A percentile compares a stretch with the other conserved stretches of the same genome.
Evolutionary conservation across 1,139 yeast species (phyloP).

Genomic region (Pichia sp.): DNA sequence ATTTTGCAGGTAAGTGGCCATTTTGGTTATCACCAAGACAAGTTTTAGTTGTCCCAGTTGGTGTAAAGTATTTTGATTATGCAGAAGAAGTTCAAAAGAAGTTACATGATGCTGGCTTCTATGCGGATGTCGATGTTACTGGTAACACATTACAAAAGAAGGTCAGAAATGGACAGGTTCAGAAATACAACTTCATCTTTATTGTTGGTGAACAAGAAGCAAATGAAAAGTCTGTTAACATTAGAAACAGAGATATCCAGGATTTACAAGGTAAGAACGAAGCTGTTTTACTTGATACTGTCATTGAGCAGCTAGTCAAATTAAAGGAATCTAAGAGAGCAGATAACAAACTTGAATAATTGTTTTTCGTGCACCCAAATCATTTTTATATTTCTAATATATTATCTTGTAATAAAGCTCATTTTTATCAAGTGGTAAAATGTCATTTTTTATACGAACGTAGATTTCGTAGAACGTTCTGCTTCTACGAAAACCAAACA

Average conservation of each 20-base stretch:
- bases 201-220: conserved; percentile 95
- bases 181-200: conserved; percentile 88
- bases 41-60: conserved; percentile 89
- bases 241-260: conserved; percentile 86
- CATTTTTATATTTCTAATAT: too few relatives aligned
- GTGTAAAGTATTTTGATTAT: conserved; percentile 83
- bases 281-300: conserved; percentile 62
- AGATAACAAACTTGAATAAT: conserved; percentile 48
- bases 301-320: conserved; percentile 55
- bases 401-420: too few relatives aligned
- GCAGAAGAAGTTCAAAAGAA: conserved; percentile 71
- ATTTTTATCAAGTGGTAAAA: too few relatives aligned
- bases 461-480: too few relatives aligned
- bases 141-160: conserved; percentile 96
- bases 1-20: conserved; percentile 98
- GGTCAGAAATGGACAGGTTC: conserved; percentile 90
- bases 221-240: conserved; percentile 68
- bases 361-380: too few relatives aligned
- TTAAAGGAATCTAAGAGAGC: conserved; percentile 63
- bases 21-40: conserved; percentile 99
- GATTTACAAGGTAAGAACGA: conserved; percentile 87
- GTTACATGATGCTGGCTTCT: conserved; percentile 66
- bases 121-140: conserved; percentile 83
- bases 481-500: too few relatives aligned
- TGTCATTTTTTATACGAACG: too few relatives aligned